Evolutionary conservation across 257 asterid genomes (phyloP).

Genomic region (Petrea volubilis): DNA sequence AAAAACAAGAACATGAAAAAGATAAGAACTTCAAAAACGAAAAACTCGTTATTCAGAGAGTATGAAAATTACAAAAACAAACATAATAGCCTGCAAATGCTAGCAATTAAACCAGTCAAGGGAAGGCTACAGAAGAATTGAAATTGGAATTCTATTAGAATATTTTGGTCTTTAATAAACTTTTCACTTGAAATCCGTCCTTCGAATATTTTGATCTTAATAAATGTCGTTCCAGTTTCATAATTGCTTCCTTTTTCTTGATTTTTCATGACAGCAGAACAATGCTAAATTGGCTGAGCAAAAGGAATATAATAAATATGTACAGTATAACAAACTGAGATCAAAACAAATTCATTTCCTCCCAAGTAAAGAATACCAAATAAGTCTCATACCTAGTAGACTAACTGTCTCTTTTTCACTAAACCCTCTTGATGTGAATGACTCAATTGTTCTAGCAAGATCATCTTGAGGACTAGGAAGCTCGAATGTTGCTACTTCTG

Average conservation of each 20-base stretch:
- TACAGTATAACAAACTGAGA: not conserved
- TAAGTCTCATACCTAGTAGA: conserved; percentile 53
- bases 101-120: not conserved
- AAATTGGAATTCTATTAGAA: not conserved
- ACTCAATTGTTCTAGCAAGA: conserved; percentile 24
- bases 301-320: not conserved
- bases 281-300: not conserved
- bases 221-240: not conserved
- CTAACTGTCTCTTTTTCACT: conserved; percentile 56
- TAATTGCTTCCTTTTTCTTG: not conserved
- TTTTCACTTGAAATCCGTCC: too few species aligned
- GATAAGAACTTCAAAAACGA: not conserved
- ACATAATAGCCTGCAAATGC: not conserved
- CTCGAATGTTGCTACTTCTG: conserved; percentile 35
- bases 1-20: not conserved
- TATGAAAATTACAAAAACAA: not conserved
- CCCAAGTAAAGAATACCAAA: not conserved
- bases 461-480: conserved; percentile 67
- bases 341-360: conserved; percentile 3
- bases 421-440: conserved; percentile 68
- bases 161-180: not conserved
- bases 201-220: not conserved
- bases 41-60: too few species aligned
- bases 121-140: not conserved
- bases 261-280: not conserved